Conservation (phyloP, 2,329 filamentous ascomycete species). For the Chrysoporthe deuterocubensis region DNA sequence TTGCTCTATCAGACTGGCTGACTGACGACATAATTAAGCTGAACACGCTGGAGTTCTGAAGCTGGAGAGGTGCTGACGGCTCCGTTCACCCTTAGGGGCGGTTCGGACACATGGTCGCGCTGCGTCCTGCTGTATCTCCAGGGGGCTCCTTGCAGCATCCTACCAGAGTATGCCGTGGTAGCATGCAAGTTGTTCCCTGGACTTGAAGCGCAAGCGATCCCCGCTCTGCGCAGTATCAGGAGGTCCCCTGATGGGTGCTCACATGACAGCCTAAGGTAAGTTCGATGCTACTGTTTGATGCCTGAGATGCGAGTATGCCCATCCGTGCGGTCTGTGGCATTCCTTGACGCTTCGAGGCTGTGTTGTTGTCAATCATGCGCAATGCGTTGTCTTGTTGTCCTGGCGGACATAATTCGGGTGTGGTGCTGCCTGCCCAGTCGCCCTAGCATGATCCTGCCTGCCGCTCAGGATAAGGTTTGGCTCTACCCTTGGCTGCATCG, state of each 20-base stretch:
- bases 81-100: no score
- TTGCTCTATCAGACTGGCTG: background rate
- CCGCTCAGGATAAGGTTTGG: conserved; percentile 12
- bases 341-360: background rate
- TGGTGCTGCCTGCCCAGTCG: conserved; percentile 1
- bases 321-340: background rate
- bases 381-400: background rate
- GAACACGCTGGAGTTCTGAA: no score
- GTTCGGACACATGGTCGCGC: no score
- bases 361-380: conserved; percentile 1
- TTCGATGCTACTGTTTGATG: background rate
- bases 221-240: background rate
- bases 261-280: background rate
- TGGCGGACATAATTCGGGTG: background rate
- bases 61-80: no score
- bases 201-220: background rate
- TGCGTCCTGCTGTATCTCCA: no score
- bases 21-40: background rate
- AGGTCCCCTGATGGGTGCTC: background rate
- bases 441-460: background rate
- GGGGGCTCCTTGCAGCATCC: no score
- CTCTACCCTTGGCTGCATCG: background rate
- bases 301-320: background rate
- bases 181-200: background rate
- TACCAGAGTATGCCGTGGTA: no score